Evolutionary conservation across 768 basidiomycete genomes (phyloP), one percentile per base, ranked within the genome.

Genomic region (Flagelloscypha sp.): DNA sequence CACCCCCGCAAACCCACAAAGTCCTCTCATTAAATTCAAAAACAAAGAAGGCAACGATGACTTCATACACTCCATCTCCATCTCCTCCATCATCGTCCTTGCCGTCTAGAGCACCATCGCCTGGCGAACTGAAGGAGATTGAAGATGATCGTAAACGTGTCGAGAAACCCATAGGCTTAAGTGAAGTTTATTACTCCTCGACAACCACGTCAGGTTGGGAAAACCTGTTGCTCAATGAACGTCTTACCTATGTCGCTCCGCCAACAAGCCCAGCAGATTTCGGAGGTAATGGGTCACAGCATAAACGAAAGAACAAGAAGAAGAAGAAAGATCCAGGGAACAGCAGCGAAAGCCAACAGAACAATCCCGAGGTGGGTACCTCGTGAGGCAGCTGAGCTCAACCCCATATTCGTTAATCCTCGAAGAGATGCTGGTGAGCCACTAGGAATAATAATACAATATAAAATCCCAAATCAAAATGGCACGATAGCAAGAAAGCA

Each of bases 1-100:
- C 63, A 1, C 46, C 46, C 8, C 52, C 62, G 11, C 58, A 67
- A 31, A 63, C 68, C 1, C 75, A 74, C 41, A 78, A 72, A 48
- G 74, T 81, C 7, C 44, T 83, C 16, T 79, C 81, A 7, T 46
- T 84, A 23, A 69, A 70, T 37, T 57, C 63, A 7, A 66, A 66
- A 38, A 70, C 65, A 18, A 70, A 70, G 30, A 68, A 59, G 38
- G 66, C 76, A 15, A 66, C 56, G 2, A 60, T 83, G 5, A 66
- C 75, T 2, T 72, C 79, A 1, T 78, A 70, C 45, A 63, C 57
- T 5, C 37, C 44, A 18, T 50, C 52, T 2, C 59, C 65, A 5
- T 41, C 52, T 3, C 30, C 44, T 5, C 56, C 62, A 12, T 56
- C 62, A 2, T 47, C 61, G 4, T 47, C 56, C 12, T 65, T 66